Percentiles rank a stretch among this genome's conserved stretches.
Conservation (phyloP, 331 rosid genomes). For the Erythrophleum ivorense region DNA sequence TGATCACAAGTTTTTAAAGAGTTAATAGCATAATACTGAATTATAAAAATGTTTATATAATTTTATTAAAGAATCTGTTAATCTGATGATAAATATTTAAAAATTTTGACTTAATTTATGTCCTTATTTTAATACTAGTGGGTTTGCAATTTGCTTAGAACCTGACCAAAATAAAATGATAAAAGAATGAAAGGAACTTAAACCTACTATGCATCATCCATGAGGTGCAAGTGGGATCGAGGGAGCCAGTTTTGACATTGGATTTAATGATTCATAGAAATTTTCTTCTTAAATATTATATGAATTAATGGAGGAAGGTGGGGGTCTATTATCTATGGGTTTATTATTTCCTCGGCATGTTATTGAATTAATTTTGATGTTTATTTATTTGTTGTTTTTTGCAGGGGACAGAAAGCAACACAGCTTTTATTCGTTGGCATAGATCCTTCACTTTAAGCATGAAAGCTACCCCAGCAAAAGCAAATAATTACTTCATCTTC, state of each 20-base stretch:
- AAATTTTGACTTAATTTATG: not conserved
- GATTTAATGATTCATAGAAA: not conserved
- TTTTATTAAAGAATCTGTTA: too few species aligned
- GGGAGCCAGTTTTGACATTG: not conserved
- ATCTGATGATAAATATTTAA: too few species aligned
- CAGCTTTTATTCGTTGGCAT: not conserved
- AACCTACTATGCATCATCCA: not conserved
- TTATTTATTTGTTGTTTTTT: conserved; percentile 16
- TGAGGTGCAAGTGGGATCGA: not conserved
- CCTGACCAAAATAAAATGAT: not conserved
- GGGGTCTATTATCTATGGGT: not conserved
- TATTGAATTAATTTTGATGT: not conserved
- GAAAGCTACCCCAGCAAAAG: not conserved
- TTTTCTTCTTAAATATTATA: not conserved
- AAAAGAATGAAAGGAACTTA: not conserved
- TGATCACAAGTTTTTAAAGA: too few species aligned
- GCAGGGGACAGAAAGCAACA: conserved; percentile 36
- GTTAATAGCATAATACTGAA: too few species aligned
- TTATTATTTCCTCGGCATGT: not conserved
- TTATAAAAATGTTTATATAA: too few species aligned
- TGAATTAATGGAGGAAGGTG: not conserved
- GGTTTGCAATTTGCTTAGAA: not conserved
- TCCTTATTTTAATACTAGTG: not conserved
- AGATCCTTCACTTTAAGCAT: not conserved
- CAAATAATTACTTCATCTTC: not conserved